These are phyloP conservation scores for Verticillium longisporum DNA, from an alignment of 2,329 filamentous ascomycete genomes.

Conservation along the genomic window DNA sequence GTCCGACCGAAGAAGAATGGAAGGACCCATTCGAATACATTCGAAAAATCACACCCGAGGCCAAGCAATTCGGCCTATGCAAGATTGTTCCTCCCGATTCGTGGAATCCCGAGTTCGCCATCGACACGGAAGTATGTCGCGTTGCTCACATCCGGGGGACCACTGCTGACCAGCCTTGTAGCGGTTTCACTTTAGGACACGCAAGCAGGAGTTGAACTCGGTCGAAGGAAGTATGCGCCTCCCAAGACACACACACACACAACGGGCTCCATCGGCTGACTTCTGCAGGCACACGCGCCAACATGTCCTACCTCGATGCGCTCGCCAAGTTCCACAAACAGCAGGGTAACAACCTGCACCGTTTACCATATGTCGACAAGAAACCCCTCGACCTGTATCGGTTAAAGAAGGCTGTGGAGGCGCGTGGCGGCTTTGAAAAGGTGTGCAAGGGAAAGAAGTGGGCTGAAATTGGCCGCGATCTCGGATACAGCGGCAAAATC, in stretches of 20 bases:
- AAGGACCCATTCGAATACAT: constrained; percentile 92
- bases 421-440: constrained; percentile 87
- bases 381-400: constrained; percentile 95
- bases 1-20: constrained; percentile 89
- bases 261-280: constrained; percentile 22
- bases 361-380: constrained; percentile 95
- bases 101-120: constrained; percentile 93
- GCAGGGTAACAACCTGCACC: constrained; percentile 86
- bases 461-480: constrained; percentile 94
- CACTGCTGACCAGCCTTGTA: constrained; percentile 26
- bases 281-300: constrained; percentile 75
- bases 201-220: constrained; percentile 94
- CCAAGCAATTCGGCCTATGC: constrained; percentile 81
- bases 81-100: constrained; percentile 90
- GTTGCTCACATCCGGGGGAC: background rate
- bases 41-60: constrained; percentile 82
- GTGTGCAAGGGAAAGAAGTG: constrained; percentile 98
- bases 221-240: constrained; percentile 83
- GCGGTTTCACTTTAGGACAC: constrained; percentile 95
- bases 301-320: constrained; percentile 92
- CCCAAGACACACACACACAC: background rate
- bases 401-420: constrained; percentile 93
- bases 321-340: constrained; percentile 96
- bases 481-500: constrained; percentile 98
- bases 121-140: constrained; percentile 77